A percentile compares a stretch with the other conserved stretches of the same genome.
Conservation (phyloP, 441 rosid species). For the Eruca vesicaria region DNA sequence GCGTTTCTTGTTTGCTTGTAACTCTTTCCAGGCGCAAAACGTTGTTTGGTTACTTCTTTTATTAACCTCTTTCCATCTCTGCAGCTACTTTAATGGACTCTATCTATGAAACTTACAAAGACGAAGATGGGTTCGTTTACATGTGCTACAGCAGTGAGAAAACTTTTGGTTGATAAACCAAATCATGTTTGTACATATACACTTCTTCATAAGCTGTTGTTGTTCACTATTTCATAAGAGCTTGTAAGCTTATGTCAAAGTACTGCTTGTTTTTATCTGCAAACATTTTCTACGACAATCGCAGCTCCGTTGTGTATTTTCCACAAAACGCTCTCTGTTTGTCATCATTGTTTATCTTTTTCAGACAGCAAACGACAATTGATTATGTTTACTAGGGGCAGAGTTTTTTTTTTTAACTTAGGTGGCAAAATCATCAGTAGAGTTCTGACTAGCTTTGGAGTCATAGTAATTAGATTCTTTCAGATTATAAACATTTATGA, state of each 20-base stretch:
- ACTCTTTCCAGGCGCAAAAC: neutral
- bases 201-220: neutral
- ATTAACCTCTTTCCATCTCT: conserved; percentile 19
- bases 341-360: neutral
- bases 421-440: no score
- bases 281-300: neutral
- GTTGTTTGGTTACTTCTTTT: neutral
- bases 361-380: neutral
- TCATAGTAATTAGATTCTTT: neutral
- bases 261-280: conserved; percentile 9
- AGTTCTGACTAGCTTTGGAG: neutral
- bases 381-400: neutral
- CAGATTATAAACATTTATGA: neutral
- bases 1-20: neutral
- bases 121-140: conserved; percentile 86
- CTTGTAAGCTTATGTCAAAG: conserved; percentile 2
- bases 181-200: conserved; percentile 6
- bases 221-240: neutral
- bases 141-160: conserved; percentile 94
- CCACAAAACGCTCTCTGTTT: conserved; percentile 6
- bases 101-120: conserved; percentile 72
- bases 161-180: conserved; percentile 56
- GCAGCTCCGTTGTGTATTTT: neutral
- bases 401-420: neutral
- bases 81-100: conserved; percentile 73